Evolutionary conservation across 192 early-diverging fungal species (phyloP), one percentile per base, ranked within the genome.

Genomic region (Borealophlyctis nickersoniae): DNA sequence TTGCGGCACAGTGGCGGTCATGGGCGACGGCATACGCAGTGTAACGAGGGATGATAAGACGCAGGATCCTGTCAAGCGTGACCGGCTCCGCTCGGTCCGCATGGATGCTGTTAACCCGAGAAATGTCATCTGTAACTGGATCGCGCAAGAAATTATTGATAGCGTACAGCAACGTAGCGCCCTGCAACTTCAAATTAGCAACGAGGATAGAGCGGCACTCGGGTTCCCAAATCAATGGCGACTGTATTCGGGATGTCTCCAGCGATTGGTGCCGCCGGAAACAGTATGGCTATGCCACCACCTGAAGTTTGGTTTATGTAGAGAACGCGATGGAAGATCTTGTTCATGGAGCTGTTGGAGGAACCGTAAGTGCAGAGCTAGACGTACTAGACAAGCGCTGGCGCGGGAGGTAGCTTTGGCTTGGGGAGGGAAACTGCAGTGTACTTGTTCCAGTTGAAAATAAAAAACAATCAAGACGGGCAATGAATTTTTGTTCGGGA

Each of bases 121-220:
- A 31, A 90, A 86, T 71, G 78, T 90, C 3, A 71, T 89, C 48
- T 83, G 90, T 27, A 91, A 91, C 65, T 89, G 86, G 81, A 82
- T 90, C 16, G 83, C 88, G 2, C 77, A 85, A 30, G 31, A 89
- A 48, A 81, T 87, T 0, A 84, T 75, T 60, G 72, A 84, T 26
- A 73, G 74, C 0, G 59, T 73, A 13, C 29, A 19, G 36, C 22
- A 33, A 7, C 0, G 19, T 0, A 19, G 16, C 58, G 14, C 55
- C 16, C 58, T 27, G 1, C 56, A 11, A 62, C 27, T 23, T 19
- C 27, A 65, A n/a, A n/a, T n/a, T n/a, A n/a, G n/a, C n/a, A n/a
- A 7, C 39, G 39, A 7, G 39, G 39, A 13, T 45, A 19, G 19
- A 7, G 39, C 9, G 7, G 39, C 39, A 7, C 9, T 45, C 39